A percentile compares a stretch with the other conserved stretches of the same genome.
Conservation (phyloP, 257 asterid species). For the Ophiorrhiza pumila region DNA sequence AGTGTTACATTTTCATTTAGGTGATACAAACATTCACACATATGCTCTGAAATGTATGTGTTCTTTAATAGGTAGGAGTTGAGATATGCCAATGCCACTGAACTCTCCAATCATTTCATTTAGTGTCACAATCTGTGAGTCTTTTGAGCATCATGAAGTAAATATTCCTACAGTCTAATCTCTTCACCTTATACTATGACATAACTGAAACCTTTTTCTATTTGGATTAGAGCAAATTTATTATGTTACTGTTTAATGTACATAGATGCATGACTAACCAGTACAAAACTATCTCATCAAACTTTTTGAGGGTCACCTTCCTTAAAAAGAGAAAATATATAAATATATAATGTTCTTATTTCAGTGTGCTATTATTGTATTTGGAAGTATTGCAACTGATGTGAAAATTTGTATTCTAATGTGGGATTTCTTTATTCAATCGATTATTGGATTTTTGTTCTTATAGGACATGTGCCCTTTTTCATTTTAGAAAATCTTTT, state of each 20-base stretch:
- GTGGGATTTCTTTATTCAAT: neutral
- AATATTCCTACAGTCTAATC: no score
- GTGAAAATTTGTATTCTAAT: constrained; percentile 9
- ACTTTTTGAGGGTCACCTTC: neutral
- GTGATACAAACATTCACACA: no score
- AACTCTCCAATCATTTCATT: neutral
- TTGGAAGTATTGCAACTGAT: constrained; percentile 12
- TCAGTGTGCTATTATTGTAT: neutral
- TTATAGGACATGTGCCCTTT: constrained; percentile 8
- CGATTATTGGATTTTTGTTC: constrained; percentile 12
- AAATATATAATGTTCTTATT: neutral
- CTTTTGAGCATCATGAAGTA: neutral
- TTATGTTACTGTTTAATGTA: no score
- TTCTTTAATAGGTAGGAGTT: no score
- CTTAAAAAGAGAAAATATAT: neutral
- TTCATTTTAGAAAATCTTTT: neutral
- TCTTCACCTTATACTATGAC: no score
- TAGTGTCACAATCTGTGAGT: neutral
- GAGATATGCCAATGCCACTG: no score
- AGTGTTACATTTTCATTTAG: no score
- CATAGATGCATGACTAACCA: neutral
- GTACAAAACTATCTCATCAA: neutral
- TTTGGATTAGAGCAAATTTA: no score
- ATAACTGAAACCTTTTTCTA: no score
- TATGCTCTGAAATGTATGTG: no score